Percentiles rank a stretch among this genome's conserved stretches.
Conservation (phyloP, 2,329 filamentous ascomycete species). For the Hymenoscyphus fructigenus region DNA sequence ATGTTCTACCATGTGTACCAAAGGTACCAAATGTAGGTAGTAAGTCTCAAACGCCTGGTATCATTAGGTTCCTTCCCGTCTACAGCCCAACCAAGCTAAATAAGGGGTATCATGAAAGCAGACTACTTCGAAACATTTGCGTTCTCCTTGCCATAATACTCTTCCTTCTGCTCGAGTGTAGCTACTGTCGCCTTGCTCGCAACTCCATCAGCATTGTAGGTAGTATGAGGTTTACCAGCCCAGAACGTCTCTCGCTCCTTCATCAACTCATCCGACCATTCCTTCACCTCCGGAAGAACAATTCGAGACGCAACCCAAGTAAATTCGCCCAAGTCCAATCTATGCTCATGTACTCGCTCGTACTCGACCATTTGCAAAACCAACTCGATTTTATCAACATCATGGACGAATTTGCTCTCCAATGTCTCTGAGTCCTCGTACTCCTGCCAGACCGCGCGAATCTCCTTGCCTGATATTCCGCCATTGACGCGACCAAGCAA, state of each 20-base stretch:
- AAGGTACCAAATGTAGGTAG: background rate
- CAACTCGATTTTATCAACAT: conserved; percentile 96
- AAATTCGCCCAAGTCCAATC: conserved; percentile 82
- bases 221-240: conserved; percentile 45
- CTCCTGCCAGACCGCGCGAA: conserved; percentile 85
- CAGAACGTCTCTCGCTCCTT: conserved; percentile 75
- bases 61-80: background rate
- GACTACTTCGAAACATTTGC: background rate
- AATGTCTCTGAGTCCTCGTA: conserved; percentile 86
- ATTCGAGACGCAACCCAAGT: conserved; percentile 74
- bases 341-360: conserved; percentile 67
- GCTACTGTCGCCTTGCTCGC: conserved; percentile 4
- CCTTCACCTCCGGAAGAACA: conserved; percentile 72
- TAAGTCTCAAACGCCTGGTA: background rate
- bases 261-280: conserved; percentile 76
- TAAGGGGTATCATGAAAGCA: conserved; percentile 1
- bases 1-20: too few species aligned
- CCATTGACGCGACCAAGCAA: conserved; percentile 74
- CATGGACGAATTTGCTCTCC: conserved; percentile 89
- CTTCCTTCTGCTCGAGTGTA: conserved; percentile 16
- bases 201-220: conserved; percentile 13
- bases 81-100: background rate
- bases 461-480: conserved; percentile 66
- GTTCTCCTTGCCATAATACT: conserved; percentile 21
- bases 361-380: conserved; percentile 96